Conservation (phyloP, 306 rosid species). For the Fragaria vesca region DNA sequence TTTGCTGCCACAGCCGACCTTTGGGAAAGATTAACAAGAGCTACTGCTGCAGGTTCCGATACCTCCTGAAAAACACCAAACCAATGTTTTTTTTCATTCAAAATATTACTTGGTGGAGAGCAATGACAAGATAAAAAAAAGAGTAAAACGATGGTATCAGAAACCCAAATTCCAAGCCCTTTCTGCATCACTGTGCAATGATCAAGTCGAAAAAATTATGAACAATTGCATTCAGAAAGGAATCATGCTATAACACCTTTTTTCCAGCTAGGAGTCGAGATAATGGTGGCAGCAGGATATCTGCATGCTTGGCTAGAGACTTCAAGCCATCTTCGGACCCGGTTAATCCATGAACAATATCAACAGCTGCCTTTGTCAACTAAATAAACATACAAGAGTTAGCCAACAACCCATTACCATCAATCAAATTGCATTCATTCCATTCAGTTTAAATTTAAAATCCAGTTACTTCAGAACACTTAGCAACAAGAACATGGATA, state of each 20-base stretch:
- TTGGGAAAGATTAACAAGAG: constrained; percentile 89
- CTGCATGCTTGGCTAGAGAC: constrained; percentile 57
- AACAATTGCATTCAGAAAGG: not conserved
- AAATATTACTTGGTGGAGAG: not conserved
- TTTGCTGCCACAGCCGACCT: constrained; percentile 51
- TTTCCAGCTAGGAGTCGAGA: constrained; percentile 57
- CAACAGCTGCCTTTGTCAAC: constrained; percentile 80
- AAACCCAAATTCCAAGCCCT: not conserved
- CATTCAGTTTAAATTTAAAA: not conserved
- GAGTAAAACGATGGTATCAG: not conserved
- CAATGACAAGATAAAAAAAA: not conserved
- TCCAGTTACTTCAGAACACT: not conserved
- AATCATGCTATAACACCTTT: constrained; percentile 39
- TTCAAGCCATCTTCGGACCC: constrained; percentile 84
- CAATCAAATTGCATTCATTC: not conserved
- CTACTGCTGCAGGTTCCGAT: constrained; percentile 78
- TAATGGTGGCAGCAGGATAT: constrained; percentile 47
- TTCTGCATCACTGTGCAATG: not conserved
- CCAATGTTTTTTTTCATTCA: not conserved
- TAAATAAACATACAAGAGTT: constrained; percentile 13
- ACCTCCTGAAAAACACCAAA: constrained; percentile 62
- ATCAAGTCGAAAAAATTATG: not conserved
- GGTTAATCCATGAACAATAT: constrained; percentile 84
- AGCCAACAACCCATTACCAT: not conserved
- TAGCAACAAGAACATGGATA: not conserved